phyloP scores from a whole-genome alignment of 2,329 filamentous ascomycete genomes.

The Amesomyces nigricolor region DNA sequence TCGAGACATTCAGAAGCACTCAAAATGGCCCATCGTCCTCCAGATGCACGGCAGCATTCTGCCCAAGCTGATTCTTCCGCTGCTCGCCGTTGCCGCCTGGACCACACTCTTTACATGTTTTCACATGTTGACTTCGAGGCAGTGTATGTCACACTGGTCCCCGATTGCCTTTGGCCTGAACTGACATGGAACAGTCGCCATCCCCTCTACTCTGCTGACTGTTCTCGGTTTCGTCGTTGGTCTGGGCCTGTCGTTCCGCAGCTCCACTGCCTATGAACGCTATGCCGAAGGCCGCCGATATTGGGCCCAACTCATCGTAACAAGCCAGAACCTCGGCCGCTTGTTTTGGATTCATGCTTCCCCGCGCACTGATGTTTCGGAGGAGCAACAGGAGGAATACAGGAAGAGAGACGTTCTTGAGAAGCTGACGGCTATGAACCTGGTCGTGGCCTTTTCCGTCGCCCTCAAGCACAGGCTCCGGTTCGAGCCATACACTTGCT shows the following conservation, averaged over 20 bases:
- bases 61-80: conserved; percentile 68
- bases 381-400: conserved; percentile 47
- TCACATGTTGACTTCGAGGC: conserved; percentile 1
- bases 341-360: conserved; percentile 75
- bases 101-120: conserved; percentile 55
- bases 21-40: conserved; percentile 72
- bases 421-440: conserved; percentile 63
- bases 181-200: conserved; percentile 36
- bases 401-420: conserved; percentile 58
- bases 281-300: conserved; percentile 49
- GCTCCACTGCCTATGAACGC: conserved; percentile 72
- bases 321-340: conserved; percentile 63
- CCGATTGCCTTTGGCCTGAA: not conserved
- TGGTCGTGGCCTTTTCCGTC: conserved; percentile 63
- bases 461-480: conserved; percentile 68
- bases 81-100: conserved; percentile 60
- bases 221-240: conserved; percentile 82
- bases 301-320: conserved; percentile 54
- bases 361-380: conserved; percentile 35
- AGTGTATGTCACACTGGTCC: not conserved
- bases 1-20: conserved; percentile 65
- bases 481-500: conserved; percentile 66
- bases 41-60: conserved; percentile 69
- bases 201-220: conserved; percentile 68
- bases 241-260: conserved; percentile 71